phyloP scores from a whole-genome alignment of 805 yeast genomes.

The Diddensiella transvaalensis region DNA sequence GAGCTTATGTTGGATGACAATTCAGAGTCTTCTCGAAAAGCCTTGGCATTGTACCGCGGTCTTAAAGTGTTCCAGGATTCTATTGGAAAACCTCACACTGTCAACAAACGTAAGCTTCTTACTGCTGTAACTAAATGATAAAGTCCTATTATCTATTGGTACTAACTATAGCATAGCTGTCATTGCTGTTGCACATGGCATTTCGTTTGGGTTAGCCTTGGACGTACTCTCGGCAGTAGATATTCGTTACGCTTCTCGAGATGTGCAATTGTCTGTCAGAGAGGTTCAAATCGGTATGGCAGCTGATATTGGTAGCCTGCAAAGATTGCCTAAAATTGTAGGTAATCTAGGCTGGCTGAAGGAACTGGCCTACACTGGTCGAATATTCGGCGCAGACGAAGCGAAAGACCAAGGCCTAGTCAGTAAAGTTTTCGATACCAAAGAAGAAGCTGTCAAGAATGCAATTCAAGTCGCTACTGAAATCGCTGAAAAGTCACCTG shows the following conservation, averaged over 20 bases:
- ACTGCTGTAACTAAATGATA: too few species aligned
- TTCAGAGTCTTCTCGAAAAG: constrained; percentile 29
- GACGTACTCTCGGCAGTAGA: constrained; percentile 60
- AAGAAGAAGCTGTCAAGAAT: constrained; percentile 45
- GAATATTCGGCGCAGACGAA: constrained; percentile 49
- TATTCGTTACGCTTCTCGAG: constrained; percentile 54
- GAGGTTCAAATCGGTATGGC: constrained; percentile 72
- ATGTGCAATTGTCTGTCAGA: constrained; percentile 53
- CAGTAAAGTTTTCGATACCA: constrained; percentile 43
- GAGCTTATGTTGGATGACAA: constrained; percentile 18
- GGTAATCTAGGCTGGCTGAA: constrained; percentile 55
- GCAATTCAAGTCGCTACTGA: constrained; percentile 49
- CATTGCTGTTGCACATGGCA: constrained; percentile 64
- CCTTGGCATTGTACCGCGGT: constrained; percentile 34
- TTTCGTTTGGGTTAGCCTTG: constrained; percentile 60
- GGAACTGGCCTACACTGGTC: constrained; percentile 62
- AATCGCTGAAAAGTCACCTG: constrained; percentile 47
- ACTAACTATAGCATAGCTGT: too few species aligned
- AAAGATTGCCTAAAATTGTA: constrained; percentile 54
- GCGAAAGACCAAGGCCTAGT: constrained; percentile 57
- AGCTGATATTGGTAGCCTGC: constrained; percentile 77
- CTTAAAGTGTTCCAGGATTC: constrained; percentile 58
- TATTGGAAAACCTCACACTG: constrained; percentile 34
- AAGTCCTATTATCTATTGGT: too few species aligned
- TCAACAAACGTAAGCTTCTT: constrained; percentile 33